Evolutionary conservation across 2,329 filamentous ascomycete species (phyloP).

Genomic region (Colletotrichum cuscutae): DNA sequence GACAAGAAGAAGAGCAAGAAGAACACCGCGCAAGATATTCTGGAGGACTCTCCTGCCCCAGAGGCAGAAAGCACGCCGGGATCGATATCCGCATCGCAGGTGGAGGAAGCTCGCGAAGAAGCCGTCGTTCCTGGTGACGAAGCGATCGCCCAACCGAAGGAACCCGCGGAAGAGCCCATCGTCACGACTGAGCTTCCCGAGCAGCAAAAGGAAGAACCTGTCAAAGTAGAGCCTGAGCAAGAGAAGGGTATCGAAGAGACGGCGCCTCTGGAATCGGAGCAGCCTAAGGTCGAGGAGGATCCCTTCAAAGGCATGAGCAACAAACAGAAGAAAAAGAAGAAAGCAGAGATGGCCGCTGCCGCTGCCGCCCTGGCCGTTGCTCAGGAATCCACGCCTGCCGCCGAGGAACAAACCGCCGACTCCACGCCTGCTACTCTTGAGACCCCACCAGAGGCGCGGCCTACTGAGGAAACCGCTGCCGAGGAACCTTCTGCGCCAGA

Average conservation of each 20-base stretch:
- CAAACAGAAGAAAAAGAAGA: background rate
- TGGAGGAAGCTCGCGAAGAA: background rate
- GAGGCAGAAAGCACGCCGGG: background rate
- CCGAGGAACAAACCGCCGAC: background rate
- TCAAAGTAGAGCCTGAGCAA: background rate
- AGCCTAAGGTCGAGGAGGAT: background rate
- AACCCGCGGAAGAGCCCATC: background rate
- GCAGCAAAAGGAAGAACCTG: background rate
- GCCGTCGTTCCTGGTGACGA: background rate
- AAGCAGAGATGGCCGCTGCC: background rate
- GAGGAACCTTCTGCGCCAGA: background rate
- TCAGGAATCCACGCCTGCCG: background rate
- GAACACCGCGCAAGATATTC: background rate
- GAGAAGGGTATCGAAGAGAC: background rate
- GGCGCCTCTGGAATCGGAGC: background rate
- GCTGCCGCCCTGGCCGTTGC: background rate
- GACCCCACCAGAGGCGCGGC: background rate
- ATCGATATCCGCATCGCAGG: background rate
- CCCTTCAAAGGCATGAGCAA: background rate
- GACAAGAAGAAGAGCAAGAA: constrained; percentile 36
- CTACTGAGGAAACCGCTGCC: background rate
- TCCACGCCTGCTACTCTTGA: background rate
- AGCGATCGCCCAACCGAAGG: background rate
- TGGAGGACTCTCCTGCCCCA: background rate
- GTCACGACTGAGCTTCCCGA: background rate